Evolutionary conservation across 2,329 filamentous ascomycete species (phyloP).

Genomic region (Colletotrichum graminicola): DNA sequence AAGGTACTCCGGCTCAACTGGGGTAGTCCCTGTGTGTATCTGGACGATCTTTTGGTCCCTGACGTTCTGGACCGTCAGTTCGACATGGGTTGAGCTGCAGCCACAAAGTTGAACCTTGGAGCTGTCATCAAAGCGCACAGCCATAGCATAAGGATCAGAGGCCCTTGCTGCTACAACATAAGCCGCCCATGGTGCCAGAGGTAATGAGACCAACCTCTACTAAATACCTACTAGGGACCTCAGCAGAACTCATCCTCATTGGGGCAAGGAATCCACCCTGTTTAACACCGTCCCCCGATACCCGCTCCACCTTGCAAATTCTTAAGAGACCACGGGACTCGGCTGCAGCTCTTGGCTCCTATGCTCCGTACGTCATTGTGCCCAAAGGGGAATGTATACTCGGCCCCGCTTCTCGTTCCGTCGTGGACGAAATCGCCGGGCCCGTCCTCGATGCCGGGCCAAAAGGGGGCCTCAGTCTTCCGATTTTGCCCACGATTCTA

Average conservation of each 20-base stretch:
- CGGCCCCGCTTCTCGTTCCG: slow-evolving; percentile 26
- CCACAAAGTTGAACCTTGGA: slow-evolving; percentile 24
- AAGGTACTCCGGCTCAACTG: slow-evolving; percentile 8
- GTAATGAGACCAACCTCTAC: slow-evolving; percentile 7
- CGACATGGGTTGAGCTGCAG: slow-evolving; percentile 32
- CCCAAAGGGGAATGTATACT: neutral
- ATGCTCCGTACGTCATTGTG: slow-evolving; percentile 27
- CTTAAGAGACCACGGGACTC: slow-evolving; percentile 1
- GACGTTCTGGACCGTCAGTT: slow-evolving; percentile 36
- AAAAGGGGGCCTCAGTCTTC: neutral
- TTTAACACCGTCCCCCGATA: neutral
- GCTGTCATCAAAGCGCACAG: slow-evolving; percentile 20
- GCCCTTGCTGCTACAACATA: slow-evolving; percentile 20
- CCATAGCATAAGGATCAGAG: slow-evolving; percentile 16
- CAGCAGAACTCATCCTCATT: slow-evolving; percentile 6
- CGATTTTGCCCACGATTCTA: neutral
- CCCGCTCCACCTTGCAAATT: neutral
- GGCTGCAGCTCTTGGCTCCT: neutral
- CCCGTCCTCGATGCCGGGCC: slow-evolving; percentile 6
- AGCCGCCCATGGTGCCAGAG: slow-evolving; percentile 12
- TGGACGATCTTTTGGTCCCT: slow-evolving; percentile 38
- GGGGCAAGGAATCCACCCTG: slow-evolving; percentile 3
- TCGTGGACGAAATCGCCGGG: slow-evolving; percentile 25
- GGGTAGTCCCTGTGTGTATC: slow-evolving; percentile 22
- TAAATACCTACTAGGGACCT: neutral